Evolutionary conservation across 169 alveolate genomes (phyloP).

Genomic region (Cryptosporidium baileyi): DNA sequence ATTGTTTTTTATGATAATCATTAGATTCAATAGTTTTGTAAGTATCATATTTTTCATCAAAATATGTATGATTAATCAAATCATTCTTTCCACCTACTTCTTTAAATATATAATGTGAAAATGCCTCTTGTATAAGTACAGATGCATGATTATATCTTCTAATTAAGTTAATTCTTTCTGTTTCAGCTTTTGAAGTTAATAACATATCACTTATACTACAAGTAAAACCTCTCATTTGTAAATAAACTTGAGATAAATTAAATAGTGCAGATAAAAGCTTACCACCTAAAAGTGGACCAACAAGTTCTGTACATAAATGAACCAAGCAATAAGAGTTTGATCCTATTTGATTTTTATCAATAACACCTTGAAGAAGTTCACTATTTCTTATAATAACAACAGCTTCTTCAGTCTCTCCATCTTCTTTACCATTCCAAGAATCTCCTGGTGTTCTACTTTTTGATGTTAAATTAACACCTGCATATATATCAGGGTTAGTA

Average conservation of each 20-base stretch:
- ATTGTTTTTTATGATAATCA: neutral
- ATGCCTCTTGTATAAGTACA: slow-evolving; percentile 57
- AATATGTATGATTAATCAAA: slow-evolving; percentile 13
- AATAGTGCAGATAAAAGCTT: slow-evolving; percentile 90
- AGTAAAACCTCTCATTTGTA: slow-evolving; percentile 93
- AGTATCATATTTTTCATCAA: neutral
- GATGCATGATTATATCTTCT: slow-evolving; percentile 68
- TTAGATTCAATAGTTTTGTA: neutral
- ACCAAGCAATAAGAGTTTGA: slow-evolving; percentile 93
- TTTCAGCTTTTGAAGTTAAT: slow-evolving; percentile 84
- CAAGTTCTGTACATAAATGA: slow-evolving; percentile 92
- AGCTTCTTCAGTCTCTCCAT: slow-evolving; percentile 74
- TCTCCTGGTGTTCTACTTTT: slow-evolving; percentile 87
- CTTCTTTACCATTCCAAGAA: slow-evolving; percentile 86
- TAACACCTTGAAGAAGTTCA: slow-evolving; percentile 94
- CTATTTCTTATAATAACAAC: slow-evolving; percentile 79
- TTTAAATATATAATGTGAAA: slow-evolving; percentile 18
- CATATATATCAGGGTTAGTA: slow-evolving; percentile 18
- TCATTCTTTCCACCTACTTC: slow-evolving; percentile 36
- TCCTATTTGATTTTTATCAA: slow-evolving; percentile 96
- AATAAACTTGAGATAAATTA: slow-evolving; percentile 87
- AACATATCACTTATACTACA: slow-evolving; percentile 93
- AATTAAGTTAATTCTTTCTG: slow-evolving; percentile 79
- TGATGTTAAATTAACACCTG: slow-evolving; percentile 44
- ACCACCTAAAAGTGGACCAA: slow-evolving; percentile 93